A percentile compares a stretch with the other conserved stretches of the same genome.
Evolutionary conservation across 768 basidiomycete species (phyloP).

Genomic region (Coprinopsis strossmayeri): DNA sequence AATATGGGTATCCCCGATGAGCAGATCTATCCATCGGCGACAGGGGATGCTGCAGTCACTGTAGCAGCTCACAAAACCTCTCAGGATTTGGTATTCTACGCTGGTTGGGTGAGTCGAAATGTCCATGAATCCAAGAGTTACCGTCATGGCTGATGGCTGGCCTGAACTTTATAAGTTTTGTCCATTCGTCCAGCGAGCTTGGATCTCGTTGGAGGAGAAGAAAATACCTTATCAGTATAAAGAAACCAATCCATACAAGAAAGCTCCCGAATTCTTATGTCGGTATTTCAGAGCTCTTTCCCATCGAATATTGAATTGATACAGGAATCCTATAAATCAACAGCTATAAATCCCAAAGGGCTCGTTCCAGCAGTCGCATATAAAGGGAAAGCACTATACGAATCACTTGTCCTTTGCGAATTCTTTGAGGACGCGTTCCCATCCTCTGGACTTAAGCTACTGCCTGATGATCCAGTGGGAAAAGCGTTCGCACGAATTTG

Average conservation of each 20-base stretch:
- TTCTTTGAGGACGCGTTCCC: conserved; percentile 61
- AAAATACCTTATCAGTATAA: conserved; percentile 62
- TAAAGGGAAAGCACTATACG: conserved; percentile 54
- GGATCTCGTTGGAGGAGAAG: conserved; percentile 64
- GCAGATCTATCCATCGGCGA: conserved; percentile 53
- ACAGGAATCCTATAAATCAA: too few species aligned
- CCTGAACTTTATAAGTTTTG: conserved; percentile 47
- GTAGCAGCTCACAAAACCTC: conserved; percentile 46
- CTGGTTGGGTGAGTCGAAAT: conserved; percentile 43
- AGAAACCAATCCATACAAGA: conserved; percentile 67
- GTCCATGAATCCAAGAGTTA: not conserved
- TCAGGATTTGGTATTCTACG: conserved; percentile 52
- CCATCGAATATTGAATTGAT: too few species aligned
- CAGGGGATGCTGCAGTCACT: conserved; percentile 43
- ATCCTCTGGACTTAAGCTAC: conserved; percentile 34
- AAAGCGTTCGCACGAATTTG: conserved; percentile 50
- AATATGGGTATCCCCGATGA: conserved; percentile 31
- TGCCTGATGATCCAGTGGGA: conserved; percentile 44
- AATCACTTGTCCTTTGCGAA: conserved; percentile 58
- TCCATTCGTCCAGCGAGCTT: conserved; percentile 53
- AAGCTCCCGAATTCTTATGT: conserved; percentile 52
- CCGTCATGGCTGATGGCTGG: not conserved
- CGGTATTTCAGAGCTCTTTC: too few species aligned
- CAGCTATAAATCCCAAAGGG: conserved; percentile 58
- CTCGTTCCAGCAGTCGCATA: conserved; percentile 53